Conservation (phyloP, 345 rosid genomes). For the Acer negundo region DNA sequence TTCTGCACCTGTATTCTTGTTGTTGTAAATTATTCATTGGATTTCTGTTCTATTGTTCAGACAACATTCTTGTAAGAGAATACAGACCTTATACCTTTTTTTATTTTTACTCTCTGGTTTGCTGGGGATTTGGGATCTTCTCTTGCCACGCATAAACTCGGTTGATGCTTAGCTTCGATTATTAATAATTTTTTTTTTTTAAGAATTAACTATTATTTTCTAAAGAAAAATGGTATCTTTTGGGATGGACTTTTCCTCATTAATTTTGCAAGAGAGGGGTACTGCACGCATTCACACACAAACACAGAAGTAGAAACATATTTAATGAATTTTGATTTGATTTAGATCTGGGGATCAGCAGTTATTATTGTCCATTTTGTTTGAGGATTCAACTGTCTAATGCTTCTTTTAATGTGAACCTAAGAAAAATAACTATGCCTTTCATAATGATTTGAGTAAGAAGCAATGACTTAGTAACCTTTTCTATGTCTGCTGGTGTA, state of each 20-base stretch:
- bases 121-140: neutral
- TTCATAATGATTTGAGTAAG: neutral
- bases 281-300: neutral
- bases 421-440: neutral
- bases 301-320: neutral
- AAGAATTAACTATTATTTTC: neutral
- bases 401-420: slow-evolving; percentile 4
- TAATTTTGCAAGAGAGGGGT: neutral
- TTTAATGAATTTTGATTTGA: neutral
- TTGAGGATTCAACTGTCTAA: neutral
- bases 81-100: neutral
- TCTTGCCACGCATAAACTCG: neutral
- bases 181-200: neutral
- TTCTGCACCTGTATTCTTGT: neutral
- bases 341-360: neutral
- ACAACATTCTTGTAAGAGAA: neutral
- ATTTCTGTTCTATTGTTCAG: neutral
- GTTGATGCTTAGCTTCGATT: neutral
- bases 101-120: neutral
- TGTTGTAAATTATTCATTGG: neutral
- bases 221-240: neutral
- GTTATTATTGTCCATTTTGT: neutral
- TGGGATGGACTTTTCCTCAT: neutral
- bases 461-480: slow-evolving; percentile 6
- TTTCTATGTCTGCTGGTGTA: slow-evolving; percentile 35